A percentile compares a stretch with the other conserved stretches of the same genome.
Conservation (phyloP, 148 eudicot genomes). For the Gaultheria prostrata region DNA sequence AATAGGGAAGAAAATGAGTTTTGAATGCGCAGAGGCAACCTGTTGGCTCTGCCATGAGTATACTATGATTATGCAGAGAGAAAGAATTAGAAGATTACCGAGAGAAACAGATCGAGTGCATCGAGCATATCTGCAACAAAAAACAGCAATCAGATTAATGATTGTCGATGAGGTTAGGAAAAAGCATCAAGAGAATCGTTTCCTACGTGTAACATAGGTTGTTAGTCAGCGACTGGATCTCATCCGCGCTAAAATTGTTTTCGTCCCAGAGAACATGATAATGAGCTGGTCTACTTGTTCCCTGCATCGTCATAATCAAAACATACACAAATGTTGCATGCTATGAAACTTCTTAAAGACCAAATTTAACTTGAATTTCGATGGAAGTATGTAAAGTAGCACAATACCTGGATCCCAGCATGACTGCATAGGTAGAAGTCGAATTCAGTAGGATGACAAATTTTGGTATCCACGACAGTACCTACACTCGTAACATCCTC, state of each 20-base stretch:
- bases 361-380: not conserved
- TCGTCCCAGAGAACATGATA: conserved; percentile 90
- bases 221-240: conserved; percentile 76
- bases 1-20: not conserved
- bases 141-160: not conserved
- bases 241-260: conserved; percentile 71
- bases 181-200: not conserved
- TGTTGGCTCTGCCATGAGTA: not conserved
- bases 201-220: conserved; percentile 81
- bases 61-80: not conserved
- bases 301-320: conserved; percentile 30
- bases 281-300: conserved; percentile 84
- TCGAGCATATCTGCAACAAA: conserved; percentile 59
- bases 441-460: conserved; percentile 84
- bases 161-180: not conserved
- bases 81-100: conserved; percentile 30
- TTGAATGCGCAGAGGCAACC: not conserved
- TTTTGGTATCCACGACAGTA: conserved; percentile 71
- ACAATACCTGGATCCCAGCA: conserved; percentile 78
- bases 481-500: conserved; percentile 34
- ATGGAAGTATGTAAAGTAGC: not conserved
- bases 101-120: conserved; percentile 88
- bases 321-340: not conserved
- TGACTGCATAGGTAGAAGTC: conserved; percentile 81
- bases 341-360: not conserved